A percentile compares a stretch with the other conserved stretches of the same genome.
Conservation (phyloP, 2,329 filamentous ascomycete genomes). For the Fulvia fulva region DNA sequence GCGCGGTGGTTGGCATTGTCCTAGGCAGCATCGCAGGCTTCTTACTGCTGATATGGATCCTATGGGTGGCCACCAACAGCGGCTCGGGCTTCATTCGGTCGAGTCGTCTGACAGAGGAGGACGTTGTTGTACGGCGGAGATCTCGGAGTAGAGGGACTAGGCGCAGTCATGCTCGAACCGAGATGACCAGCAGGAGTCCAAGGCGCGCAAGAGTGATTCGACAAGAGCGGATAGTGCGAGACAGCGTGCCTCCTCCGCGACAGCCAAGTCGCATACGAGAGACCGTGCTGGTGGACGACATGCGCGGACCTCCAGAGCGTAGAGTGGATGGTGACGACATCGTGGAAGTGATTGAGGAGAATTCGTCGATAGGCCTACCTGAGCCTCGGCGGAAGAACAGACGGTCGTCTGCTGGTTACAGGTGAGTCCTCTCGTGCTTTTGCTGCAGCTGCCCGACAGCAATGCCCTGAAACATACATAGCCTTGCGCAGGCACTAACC, state of each 20-base stretch:
- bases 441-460: constrained; percentile 1
- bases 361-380: constrained; percentile 40
- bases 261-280: constrained; percentile 30
- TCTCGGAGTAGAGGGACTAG: constrained; percentile 24
- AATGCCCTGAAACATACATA: background rate
- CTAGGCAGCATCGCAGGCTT: constrained; percentile 53
- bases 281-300: constrained; percentile 43
- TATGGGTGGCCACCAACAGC: constrained; percentile 41
- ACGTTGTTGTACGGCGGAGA: constrained; percentile 30
- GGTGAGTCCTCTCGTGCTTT: constrained; percentile 38
- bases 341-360: constrained; percentile 58
- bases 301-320: constrained; percentile 29
- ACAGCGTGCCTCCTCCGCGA: constrained; percentile 24
- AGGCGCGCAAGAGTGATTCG: constrained; percentile 31
- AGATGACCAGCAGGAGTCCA: constrained; percentile 31
- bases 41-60: constrained; percentile 50
- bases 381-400: constrained; percentile 37
- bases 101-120: constrained; percentile 29
- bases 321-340: constrained; percentile 50
- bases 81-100: constrained; percentile 29
- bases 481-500: constrained; percentile 8
- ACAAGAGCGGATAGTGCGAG: constrained; percentile 34
- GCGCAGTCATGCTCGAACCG: constrained; percentile 24
- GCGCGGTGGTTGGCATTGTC: constrained; percentile 58
- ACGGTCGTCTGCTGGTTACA: constrained; percentile 43